These are phyloP conservation scores for Pseudogymnoascus sp. DNA, from an alignment of 2,329 filamentous ascomycete genomes.

Conservation along the genomic window DNA sequence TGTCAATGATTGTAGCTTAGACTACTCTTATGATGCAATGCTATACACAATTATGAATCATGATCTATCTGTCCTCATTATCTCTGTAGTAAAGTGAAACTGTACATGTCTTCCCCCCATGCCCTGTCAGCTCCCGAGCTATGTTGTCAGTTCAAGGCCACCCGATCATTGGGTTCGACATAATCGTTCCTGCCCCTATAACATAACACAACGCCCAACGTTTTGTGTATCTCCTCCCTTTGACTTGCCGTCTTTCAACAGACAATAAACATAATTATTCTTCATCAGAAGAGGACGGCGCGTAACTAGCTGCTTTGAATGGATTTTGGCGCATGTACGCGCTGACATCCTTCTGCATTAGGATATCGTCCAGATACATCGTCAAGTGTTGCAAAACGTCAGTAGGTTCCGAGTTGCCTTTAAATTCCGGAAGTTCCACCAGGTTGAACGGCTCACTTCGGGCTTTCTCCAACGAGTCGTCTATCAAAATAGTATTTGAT, in stretches of 20 bases:
- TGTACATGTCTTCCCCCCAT: not conserved
- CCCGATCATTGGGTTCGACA: no score
- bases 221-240: no score
- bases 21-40: constrained; percentile 11
- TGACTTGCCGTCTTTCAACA: not conserved
- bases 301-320: constrained; percentile 30
- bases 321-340: constrained; percentile 46
- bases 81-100: not conserved
- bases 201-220: not conserved
- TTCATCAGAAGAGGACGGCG: not conserved
- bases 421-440: constrained; percentile 64
- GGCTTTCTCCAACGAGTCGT: constrained; percentile 77
- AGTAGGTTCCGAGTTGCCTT: constrained; percentile 32
- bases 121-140: no score
- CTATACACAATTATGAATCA: constrained; percentile 7
- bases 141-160: no score
- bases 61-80: not conserved
- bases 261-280: not conserved
- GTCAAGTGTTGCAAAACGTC: constrained; percentile 49
- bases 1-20: constrained; percentile 9
- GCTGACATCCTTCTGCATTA: constrained; percentile 52
- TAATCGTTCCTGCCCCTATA: not conserved
- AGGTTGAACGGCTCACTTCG: constrained; percentile 76
- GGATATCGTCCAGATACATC: constrained; percentile 50
- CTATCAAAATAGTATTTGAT: constrained; percentile 79